phyloP scores from a whole-genome alignment of 2,329 filamentous ascomycete genomes.

The Beauveria rudraprayagi region DNA sequence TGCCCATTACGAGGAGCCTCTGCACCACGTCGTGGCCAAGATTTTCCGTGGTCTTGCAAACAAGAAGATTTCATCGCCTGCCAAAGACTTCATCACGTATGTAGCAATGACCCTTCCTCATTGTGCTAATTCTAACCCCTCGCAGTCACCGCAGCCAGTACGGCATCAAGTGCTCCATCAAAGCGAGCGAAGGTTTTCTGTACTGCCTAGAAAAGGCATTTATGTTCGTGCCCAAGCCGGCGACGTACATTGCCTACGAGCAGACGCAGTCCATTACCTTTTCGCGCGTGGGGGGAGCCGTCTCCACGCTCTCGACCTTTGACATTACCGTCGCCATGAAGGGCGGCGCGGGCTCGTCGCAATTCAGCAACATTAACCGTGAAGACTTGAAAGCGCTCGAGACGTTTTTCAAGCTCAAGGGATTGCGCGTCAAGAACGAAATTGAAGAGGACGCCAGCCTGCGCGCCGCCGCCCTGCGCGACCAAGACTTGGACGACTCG shows the following conservation, averaged over 20 bases:
- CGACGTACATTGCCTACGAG: conserved; percentile 94
- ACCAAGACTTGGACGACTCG: conserved; percentile 74
- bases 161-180: conserved; percentile 99
- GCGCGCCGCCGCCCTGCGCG: conserved; percentile 73
- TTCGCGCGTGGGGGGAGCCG: conserved; percentile 87
- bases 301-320: conserved; percentile 91
- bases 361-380: conserved; percentile 98
- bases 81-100: conserved; percentile 82
- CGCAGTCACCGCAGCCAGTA: conserved; percentile 77
- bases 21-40: conserved; percentile 88
- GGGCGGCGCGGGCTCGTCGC: conserved; percentile 75
- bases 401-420: conserved; percentile 94
- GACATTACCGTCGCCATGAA: conserved; percentile 94
- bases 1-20: conserved; percentile 84
- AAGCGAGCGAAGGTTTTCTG: conserved; percentile 93
- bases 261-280: conserved; percentile 88
- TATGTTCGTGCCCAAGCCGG: conserved; percentile 97
- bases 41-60: conserved; percentile 91
- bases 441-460: conserved; percentile 86
- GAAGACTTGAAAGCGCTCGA: conserved; percentile 97
- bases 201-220: conserved; percentile 98
- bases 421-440: conserved; percentile 94
- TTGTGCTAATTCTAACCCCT: not conserved
- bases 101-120: conserved; percentile 16
- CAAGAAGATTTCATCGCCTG: conserved; percentile 90